Evolutionary conservation across 345 rosid species (phyloP).

Genomic region (Laguncularia racemosa): DNA sequence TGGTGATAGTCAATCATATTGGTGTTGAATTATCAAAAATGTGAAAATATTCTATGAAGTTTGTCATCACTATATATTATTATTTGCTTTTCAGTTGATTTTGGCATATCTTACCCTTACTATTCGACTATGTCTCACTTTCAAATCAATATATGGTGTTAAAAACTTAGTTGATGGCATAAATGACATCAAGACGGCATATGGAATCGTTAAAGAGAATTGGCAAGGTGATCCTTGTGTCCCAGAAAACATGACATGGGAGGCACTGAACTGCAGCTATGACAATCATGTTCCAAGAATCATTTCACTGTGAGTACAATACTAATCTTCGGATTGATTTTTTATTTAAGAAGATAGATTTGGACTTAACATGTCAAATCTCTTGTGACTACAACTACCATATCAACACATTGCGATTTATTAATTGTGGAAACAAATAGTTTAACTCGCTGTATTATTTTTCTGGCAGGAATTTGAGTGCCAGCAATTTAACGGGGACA

Average conservation of each 20-base stretch:
- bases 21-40: too few relatives aligned
- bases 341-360: neutral
- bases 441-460: neutral
- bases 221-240: conserved; percentile 30
- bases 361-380: neutral
- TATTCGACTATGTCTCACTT: too few relatives aligned
- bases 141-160: too few relatives aligned
- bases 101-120: too few relatives aligned
- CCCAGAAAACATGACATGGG: conserved; percentile 10
- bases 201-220: conserved; percentile 7
- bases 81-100: too few relatives aligned
- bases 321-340: neutral
- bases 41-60: too few relatives aligned
- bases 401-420: neutral
- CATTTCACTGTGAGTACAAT: conserved; percentile 22
- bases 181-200: neutral
- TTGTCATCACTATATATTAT: too few relatives aligned
- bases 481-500: conserved; percentile 20
- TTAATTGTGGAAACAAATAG: too few relatives aligned
- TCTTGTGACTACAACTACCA: neutral
- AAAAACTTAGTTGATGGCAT: conserved; percentile 2
- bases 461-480: conserved; percentile 21
- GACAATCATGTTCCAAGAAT: conserved; percentile 16
- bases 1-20: too few relatives aligned
- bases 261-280: conserved; percentile 13